These are phyloP conservation scores for Papiliotrema fonsecae DNA, from an alignment of 1,284 basidiomycete species.

Conservation along the genomic window DNA sequence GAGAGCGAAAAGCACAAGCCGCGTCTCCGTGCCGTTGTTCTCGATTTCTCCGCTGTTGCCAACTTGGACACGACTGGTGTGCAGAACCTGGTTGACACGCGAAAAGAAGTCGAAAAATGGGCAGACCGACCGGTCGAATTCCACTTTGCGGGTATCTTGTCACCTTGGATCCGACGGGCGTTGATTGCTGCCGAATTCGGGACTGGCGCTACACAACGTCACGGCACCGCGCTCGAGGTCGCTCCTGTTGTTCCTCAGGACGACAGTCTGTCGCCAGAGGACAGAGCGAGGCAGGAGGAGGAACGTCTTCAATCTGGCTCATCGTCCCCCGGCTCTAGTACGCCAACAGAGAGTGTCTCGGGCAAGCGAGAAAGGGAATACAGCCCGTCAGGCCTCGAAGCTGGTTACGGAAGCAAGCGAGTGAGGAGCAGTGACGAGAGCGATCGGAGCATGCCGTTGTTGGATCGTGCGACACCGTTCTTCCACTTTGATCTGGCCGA, in stretches of 20 bases:
- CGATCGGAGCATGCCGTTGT: constrained; percentile 18
- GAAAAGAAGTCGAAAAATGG: constrained; percentile 82
- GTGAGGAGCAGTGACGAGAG: neutral
- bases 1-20: constrained; percentile 63
- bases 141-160: constrained; percentile 60
- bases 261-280: constrained; percentile 13
- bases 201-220: constrained; percentile 44
- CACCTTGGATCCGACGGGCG: constrained; percentile 89
- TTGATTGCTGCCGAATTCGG: constrained; percentile 85
- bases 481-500: constrained; percentile 49
- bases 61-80: constrained; percentile 68
- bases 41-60: constrained; percentile 79
- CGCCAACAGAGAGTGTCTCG: neutral
- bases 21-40: constrained; percentile 72
- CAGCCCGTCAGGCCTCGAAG: neutral
- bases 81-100: constrained; percentile 84
- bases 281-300: constrained; percentile 15
- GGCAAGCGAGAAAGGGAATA: constrained; percentile 1
- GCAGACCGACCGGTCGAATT: constrained; percentile 74
- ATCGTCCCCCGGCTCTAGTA: no score
- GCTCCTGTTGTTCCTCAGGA: constrained; percentile 63
- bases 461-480: constrained; percentile 45
- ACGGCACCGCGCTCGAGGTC: constrained; percentile 57
- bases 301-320: constrained; percentile 8
- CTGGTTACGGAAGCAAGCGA: constrained; percentile 8